Percentiles rank a stretch among this genome's conserved stretches.
These are phyloP conservation scores for Euphorbia tirucalli DNA, from an alignment of 345 rosid genomes.

Conservation along the genomic window DNA sequence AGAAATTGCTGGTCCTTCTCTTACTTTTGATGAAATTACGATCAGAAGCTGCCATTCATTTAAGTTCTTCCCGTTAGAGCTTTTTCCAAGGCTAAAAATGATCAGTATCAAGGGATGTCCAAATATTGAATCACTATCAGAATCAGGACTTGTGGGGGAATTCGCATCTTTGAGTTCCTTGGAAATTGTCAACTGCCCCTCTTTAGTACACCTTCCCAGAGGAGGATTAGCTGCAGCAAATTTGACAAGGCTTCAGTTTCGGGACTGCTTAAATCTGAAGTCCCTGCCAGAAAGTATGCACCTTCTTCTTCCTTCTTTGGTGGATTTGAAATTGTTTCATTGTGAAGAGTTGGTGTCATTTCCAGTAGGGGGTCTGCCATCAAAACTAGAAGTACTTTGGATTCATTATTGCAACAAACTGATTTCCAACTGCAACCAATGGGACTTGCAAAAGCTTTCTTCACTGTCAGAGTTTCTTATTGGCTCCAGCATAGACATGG, in stretches of 20 bases:
- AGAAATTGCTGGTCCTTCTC: not conserved
- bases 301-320: constrained; percentile 14
- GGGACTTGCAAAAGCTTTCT: constrained; percentile 19
- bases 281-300: constrained; percentile 17
- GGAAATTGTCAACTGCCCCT: not conserved
- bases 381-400: constrained; percentile 3
- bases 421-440: not conserved
- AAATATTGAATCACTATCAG: not conserved
- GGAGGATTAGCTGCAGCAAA: constrained; percentile 21
- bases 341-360: constrained; percentile 20
- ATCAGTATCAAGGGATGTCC: not conserved
- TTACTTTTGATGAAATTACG: not conserved
- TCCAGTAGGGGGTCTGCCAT: constrained; percentile 21
- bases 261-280: constrained; percentile 7
- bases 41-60: constrained; percentile 1
- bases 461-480: constrained; percentile 9
- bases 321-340: not conserved
- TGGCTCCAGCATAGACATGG: not conserved
- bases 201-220: constrained; percentile 1
- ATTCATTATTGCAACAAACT: constrained; percentile 14
- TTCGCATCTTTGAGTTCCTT: not conserved
- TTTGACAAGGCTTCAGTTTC: constrained; percentile 1
- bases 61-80: constrained; percentile 4
- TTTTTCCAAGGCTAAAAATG: not conserved
- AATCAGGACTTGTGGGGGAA: not conserved